Evolutionary conservation across 441 rosid species (phyloP).

Genomic region (Euphorbia celastroides): DNA sequence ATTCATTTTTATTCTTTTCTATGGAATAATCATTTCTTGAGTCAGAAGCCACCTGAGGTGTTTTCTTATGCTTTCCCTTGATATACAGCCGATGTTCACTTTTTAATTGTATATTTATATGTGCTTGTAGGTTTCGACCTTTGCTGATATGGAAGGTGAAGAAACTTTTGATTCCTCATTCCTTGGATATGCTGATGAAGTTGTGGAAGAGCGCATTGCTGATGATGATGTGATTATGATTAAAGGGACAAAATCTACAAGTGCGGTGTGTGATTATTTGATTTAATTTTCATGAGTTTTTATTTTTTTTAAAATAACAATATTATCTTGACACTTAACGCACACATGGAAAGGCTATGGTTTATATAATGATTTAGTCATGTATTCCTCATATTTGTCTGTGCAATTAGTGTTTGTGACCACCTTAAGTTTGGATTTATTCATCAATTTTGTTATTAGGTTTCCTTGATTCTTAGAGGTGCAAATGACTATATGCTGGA

Average conservation of each 20-base stretch:
- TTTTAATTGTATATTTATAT: constrained; percentile 11
- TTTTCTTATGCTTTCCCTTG: not conserved
- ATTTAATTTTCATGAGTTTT: constrained; percentile 1
- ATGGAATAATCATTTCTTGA: no score
- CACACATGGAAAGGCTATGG: not conserved
- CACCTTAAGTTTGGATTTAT: constrained; percentile 7
- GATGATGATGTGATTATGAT: constrained; percentile 92
- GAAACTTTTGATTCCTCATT: constrained; percentile 90
- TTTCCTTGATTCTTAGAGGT: constrained; percentile 90
- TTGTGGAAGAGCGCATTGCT: constrained; percentile 91
- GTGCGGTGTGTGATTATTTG: constrained; percentile 55
- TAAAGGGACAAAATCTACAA: constrained; percentile 85
- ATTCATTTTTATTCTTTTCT: no score
- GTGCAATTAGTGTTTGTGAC: not conserved
- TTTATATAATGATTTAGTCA: not conserved
- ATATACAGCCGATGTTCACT: not conserved
- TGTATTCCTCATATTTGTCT: not conserved
- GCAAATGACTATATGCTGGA: constrained; percentile 99
- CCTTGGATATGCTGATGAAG: constrained; percentile 85
- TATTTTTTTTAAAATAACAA: not conserved
- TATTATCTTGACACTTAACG: not conserved
- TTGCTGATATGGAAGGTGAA: constrained; percentile 99
- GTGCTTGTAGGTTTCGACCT: constrained; percentile 73
- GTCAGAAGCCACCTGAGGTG: no score
- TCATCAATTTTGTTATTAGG: constrained; percentile 37